Conservation (phyloP, 441 rosid genomes). For the Kokia cookei region DNA sequence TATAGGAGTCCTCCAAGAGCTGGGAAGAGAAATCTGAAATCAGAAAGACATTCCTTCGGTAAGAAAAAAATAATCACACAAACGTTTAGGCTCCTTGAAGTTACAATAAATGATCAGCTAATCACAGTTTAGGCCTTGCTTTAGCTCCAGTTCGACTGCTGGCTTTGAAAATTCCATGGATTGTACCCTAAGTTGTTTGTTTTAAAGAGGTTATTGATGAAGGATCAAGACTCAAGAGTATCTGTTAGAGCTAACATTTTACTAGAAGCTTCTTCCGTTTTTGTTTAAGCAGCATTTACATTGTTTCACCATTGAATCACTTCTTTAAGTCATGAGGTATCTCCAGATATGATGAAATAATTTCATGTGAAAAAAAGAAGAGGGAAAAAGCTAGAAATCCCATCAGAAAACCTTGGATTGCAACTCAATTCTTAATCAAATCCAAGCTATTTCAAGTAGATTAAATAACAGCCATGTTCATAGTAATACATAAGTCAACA, state of each 20-base stretch:
- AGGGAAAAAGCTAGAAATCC: background rate
- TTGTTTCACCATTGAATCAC: background rate
- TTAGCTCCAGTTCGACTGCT: background rate
- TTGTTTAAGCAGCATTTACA: background rate
- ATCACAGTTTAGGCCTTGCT: background rate
- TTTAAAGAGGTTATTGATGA: background rate
- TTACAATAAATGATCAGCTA: background rate
- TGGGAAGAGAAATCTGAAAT: conserved; percentile 87
- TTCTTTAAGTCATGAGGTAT: background rate
- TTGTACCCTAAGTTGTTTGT: background rate
- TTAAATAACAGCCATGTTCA: background rate
- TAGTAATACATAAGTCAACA: background rate
- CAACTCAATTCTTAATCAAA: background rate
- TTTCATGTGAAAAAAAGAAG: background rate
- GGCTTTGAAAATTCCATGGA: background rate
- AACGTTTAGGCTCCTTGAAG: conserved; percentile 2
- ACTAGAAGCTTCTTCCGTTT: background rate
- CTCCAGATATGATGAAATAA: background rate
- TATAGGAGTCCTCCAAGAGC: conserved; percentile 91
- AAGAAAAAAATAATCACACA: conserved; percentile 6
- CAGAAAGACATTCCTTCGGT: conserved; percentile 10
- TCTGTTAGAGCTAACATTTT: background rate
- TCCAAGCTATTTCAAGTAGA: background rate
- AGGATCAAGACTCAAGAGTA: background rate
- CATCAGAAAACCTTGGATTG: background rate